Evolutionary conservation across 495 filamentous ascomycete species (phyloP).

Genomic region (Mycothermus thermophilus): DNA sequence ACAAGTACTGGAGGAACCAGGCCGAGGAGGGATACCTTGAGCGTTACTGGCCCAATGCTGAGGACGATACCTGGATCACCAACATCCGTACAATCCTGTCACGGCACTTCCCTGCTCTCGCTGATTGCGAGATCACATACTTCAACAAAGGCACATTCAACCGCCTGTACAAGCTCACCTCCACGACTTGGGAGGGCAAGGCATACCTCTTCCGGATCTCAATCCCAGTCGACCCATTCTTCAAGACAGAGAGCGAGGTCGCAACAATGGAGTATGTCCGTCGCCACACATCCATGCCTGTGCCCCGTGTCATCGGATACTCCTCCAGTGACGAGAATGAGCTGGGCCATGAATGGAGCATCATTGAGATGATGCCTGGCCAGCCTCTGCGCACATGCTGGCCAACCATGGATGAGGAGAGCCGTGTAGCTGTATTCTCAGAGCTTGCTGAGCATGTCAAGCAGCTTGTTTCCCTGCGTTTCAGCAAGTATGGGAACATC

Average conservation of each 20-base stretch:
- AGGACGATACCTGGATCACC: slow-evolving; percentile 3
- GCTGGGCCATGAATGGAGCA: slow-evolving; percentile 38
- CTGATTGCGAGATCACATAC: slow-evolving; percentile 4
- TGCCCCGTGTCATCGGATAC: slow-evolving; percentile 28
- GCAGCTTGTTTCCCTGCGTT: slow-evolving; percentile 3
- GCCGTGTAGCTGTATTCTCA: slow-evolving; percentile 19
- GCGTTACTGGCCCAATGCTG: slow-evolving; percentile 4
- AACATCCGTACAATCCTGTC: slow-evolving; percentile 1
- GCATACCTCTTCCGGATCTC: slow-evolving; percentile 26
- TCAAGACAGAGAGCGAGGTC: slow-evolving; percentile 36
- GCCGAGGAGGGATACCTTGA: slow-evolving; percentile 5
- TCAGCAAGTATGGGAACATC: slow-evolving; percentile 6
- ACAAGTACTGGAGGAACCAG: slow-evolving; percentile 6
- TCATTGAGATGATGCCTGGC: slow-evolving; percentile 32
- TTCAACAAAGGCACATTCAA: slow-evolving; percentile 6
- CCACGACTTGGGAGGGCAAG: background rate
- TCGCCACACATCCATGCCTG: slow-evolving; percentile 25
- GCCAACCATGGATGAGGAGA: slow-evolving; percentile 19
- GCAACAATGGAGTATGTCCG: slow-evolving; percentile 33
- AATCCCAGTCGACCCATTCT: slow-evolving; percentile 32
- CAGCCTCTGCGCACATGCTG: slow-evolving; percentile 25
- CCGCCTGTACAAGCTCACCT: slow-evolving; percentile 4
- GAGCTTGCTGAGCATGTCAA: slow-evolving; percentile 3
- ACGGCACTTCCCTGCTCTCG: background rate
- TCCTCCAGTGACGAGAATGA: slow-evolving; percentile 25